phyloP scores from a whole-genome alignment of 164 flowering plant genomes.

The Platanus orientalis region DNA sequence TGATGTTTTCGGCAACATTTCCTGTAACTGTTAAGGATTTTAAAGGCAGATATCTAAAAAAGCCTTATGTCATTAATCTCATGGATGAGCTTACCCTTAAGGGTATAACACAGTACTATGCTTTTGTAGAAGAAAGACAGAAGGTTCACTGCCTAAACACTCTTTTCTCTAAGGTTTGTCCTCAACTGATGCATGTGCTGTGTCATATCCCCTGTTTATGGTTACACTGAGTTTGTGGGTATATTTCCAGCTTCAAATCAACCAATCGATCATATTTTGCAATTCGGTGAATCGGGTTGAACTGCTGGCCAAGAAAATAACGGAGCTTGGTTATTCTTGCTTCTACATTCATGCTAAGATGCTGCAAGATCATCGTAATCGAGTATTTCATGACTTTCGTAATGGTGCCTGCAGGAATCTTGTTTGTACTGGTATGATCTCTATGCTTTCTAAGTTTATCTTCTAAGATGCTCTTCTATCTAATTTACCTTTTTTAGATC shows the following conservation, averaged over 20 bases:
- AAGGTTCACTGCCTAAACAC: slow-evolving; percentile 97
- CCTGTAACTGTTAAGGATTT: slow-evolving; percentile 96
- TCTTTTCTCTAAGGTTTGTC: slow-evolving; percentile 88
- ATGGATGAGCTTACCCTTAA: slow-evolving; percentile 99
- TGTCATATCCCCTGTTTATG: slow-evolving; percentile 3
- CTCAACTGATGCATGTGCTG: slow-evolving; percentile 7
- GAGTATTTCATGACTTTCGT: slow-evolving; percentile 98
- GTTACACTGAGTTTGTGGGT: slow-evolving; percentile 1
- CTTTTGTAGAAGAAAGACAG: slow-evolving; percentile 98
- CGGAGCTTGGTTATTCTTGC: slow-evolving; percentile 98
- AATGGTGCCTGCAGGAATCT: slow-evolving; percentile 99
- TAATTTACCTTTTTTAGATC: not conserved
- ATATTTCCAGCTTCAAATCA: slow-evolving; percentile 91
- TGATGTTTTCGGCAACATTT: slow-evolving; percentile 98
- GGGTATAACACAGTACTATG: slow-evolving; percentile 97
- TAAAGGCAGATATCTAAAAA: slow-evolving; percentile 74
- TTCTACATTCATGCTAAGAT: slow-evolving; percentile 98
- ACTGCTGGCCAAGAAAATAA: slow-evolving; percentile 93
- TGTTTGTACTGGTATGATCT: slow-evolving; percentile 86
- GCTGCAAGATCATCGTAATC: slow-evolving; percentile 97
- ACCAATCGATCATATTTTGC: slow-evolving; percentile 97
- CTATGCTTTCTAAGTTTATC: not conserved
- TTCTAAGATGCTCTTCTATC: not conserved
- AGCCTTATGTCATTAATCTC: slow-evolving; percentile 88
- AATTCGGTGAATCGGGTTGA: slow-evolving; percentile 97